Conservation (phyloP, 176 grass and related monocot genomes). For the Eremochloa ophiuroides region DNA sequence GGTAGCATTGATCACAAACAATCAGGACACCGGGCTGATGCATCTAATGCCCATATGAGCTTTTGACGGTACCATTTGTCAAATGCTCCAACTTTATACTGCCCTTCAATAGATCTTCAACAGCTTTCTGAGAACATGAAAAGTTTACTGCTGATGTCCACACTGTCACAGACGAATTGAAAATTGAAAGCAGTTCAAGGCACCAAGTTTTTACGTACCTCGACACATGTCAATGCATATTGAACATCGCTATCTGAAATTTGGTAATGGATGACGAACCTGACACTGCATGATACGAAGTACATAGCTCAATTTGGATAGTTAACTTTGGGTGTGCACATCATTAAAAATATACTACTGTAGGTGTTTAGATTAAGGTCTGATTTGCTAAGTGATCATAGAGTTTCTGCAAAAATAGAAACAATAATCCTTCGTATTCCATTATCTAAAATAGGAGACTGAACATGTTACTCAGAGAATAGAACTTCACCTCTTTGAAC, state of each 20-base stretch:
- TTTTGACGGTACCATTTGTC: constrained; percentile 29
- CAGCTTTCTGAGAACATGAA: constrained; percentile 58
- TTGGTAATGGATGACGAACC: constrained; percentile 87
- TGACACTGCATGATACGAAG: constrained; percentile 50
- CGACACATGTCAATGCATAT: constrained; percentile 64
- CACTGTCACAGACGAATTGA: not conserved
- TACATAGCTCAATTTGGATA: not conserved
- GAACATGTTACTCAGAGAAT: not conserved
- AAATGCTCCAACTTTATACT: constrained; percentile 30
- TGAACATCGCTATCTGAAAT: constrained; percentile 84
- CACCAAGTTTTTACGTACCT: constrained; percentile 38
- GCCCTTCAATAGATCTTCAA: constrained; percentile 50
- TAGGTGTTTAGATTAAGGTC: not conserved
- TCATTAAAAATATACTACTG: not conserved
- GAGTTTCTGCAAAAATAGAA: not conserved
- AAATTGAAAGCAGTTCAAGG: not conserved
- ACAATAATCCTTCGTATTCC: not conserved
- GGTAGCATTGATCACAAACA: not conserved
- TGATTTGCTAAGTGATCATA: not conserved
- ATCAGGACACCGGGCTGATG: not conserved
- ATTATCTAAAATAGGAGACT: not conserved
- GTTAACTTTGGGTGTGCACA: not conserved
- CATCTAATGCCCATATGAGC: constrained; percentile 44
- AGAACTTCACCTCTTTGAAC: constrained; percentile 53
- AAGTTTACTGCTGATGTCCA: not conserved